Evolutionary conservation across 169 alveolate species (phyloP).

Genomic region (Eimeria tenella): DNA sequence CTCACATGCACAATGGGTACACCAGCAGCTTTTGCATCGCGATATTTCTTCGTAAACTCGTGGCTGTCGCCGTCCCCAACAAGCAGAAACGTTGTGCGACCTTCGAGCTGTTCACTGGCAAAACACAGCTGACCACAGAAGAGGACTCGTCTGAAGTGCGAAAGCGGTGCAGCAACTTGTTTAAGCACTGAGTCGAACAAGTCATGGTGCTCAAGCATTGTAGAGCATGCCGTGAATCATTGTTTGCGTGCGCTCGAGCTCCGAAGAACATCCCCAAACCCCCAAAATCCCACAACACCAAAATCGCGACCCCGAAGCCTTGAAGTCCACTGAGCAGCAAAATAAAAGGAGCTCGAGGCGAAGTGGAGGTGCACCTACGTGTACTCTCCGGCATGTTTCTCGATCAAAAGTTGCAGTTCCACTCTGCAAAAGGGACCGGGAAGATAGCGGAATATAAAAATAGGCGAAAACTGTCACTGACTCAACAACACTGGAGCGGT

Average conservation of each 20-base stretch:
- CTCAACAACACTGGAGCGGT: neutral
- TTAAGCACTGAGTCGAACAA: too few relatives aligned
- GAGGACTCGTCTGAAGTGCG: too few relatives aligned
- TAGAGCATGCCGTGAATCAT: too few relatives aligned
- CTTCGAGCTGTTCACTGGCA: constrained; percentile 61
- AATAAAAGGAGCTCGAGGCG: too few relatives aligned
- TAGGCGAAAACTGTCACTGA: neutral
- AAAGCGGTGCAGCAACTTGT: too few relatives aligned
- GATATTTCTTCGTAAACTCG: constrained; percentile 53
- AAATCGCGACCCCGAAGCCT: too few relatives aligned
- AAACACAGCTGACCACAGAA: neutral
- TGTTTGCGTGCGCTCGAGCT: too few relatives aligned
- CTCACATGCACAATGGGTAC: constrained; percentile 76
- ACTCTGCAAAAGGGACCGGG: constrained; percentile 12
- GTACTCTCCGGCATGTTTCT: constrained; percentile 66
- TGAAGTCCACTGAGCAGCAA: too few relatives aligned
- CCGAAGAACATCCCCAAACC: too few relatives aligned
- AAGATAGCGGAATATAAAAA: neutral
- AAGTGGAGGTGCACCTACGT: constrained; percentile 10
- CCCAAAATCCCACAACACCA: too few relatives aligned
- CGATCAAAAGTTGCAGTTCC: constrained; percentile 64
- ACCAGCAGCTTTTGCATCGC: constrained; percentile 77
- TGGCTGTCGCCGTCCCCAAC: constrained; percentile 64
- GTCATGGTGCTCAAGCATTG: too few relatives aligned
- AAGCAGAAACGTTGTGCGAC: constrained; percentile 65